Evolutionary conservation across 1,284 basidiomycete genomes (phyloP), one percentile per base, ranked within the genome.

Genomic region (Peniophora sp.): DNA sequence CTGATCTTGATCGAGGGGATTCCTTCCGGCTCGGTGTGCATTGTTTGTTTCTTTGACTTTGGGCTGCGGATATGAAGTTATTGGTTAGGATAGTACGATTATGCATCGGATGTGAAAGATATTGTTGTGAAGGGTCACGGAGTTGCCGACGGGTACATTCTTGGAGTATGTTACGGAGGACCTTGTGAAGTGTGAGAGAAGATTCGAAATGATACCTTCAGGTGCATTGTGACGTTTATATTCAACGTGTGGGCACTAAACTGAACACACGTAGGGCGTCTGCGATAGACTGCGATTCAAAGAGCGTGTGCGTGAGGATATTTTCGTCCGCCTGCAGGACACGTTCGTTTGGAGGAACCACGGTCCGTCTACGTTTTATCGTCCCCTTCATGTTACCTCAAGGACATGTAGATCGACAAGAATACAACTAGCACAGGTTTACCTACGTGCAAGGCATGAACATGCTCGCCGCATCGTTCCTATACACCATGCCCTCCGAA

Each of bases 391-490:
- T 20, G 23, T 15, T 15, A 20, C n/a, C 47, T 36, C 2, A n/a
- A n/a, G n/a, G 43, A 55, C 42, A 22, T 52, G 35, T 52, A 2
- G 43, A 41, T 61, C 73, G 81, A 57, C 83, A 85, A 64, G 84
- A 88, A 61, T 73, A 72, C 2, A 76, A 85, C 10, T 81, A 83
- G 49, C 75, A 91, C 17, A 86, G 84, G 8, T 95, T 97, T 66
- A 92, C 88, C 36, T 97, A 97, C 62, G 93, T 97, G 10, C 95
- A 97, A 68, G 95, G 95, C 34, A 97, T 98, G 94, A 99, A 99
- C 65, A 96, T 98, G 36, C 81, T 99, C 27, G 92, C 94, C 15
- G 96, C 96, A 0, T 96, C 96, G 0, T 98, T 98, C 66, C 76
- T 99, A 39, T 98, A 97, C 64, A 92, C 90, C 10, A 88, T 97